Evolutionary conservation across 2,329 filamentous ascomycete species (phyloP), one percentile per base, ranked within the genome.

Genomic region (Stemphylium vesicarium): DNA sequence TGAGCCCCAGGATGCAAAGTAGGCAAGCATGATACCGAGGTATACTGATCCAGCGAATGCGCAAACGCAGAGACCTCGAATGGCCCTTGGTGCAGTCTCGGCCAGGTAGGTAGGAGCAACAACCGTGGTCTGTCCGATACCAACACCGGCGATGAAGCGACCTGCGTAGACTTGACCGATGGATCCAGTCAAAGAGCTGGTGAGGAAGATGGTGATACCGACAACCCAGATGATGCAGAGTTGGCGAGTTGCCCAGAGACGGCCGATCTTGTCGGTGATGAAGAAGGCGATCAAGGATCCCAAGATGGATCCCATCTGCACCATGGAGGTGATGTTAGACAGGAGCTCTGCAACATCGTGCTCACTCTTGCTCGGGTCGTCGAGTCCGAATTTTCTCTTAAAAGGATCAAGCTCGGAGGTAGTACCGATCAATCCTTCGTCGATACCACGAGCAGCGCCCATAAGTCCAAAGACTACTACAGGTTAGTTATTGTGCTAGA

Each of bases 301-400:
- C 4, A 80, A 86, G 26, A 93, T 88, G 20, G 85, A 89, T 20
- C 90, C 90, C 65, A 92, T 85, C 75, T 92, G 90, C 0, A 93
- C 90, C 90, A 93, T 93, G 42, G 88, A 84, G 1, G 89, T 88
- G 50, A 93, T 88, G 73, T 93, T 93, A 63, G 84, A 79, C 18
- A 76, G 60, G 3, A 73, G 64, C 32, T 77, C 69, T 3, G 74
- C 75, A 10, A 62, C 55, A 3, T 73, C 69, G 37, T 72, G 64
- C 33, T 65, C 43, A 32, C 62, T 70, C 47, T 71, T 71, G 18
- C 33, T 44, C 0, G 57, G 50, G 44, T 75, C 71, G 10, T 73
- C 60, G 6, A 77, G 68, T n/a, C 74, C 74, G 41, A 75, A 77
- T 50, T 73, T 73, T 33, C 63, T 63, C 35, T 59, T 64, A 57